Evolutionary conservation across 2,329 filamentous ascomycete genomes (phyloP), one percentile per base, ranked within the genome.

Genomic region (Trichophyton benhamiae): DNA sequence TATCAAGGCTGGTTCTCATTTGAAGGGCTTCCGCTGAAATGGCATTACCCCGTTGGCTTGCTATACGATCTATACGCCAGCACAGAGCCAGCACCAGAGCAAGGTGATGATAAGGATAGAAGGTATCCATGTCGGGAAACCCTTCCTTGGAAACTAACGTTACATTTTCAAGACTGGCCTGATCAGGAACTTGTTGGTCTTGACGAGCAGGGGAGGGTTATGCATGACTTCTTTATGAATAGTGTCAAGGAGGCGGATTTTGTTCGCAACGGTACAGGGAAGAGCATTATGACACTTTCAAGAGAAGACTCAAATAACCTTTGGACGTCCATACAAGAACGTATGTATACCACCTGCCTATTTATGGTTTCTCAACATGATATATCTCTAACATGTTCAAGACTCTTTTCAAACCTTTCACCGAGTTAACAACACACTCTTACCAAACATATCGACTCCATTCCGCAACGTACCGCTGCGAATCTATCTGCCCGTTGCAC

Each of bases 251-350:
- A 88, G 80, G 91, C 91, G 33, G 91, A 96, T 74, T 95, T 91
- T 67, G 79, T 95, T 58, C 84, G 91, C 59, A 92, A 94, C 67
- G 90, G 91, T 52, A 94, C 88, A 60, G 90, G 89, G 15, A 91
- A 92, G 71, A 87, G 88, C 63, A 91, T 95, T 69, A 95, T 96
- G 89, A 87, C 85, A 60, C 78, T 96, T 69, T 90, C 87, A 63
- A 91, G 91, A 72, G 85, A 88, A 53, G 86, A 95, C 72, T 94
- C 89, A 13, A 89, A 86, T 6, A 83, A 87, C 36, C 79, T 96
- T 38, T 96, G 91, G 90, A 82, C 86, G 66, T 82, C 88, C 8
- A 88, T 95, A 48, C 81, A 87, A 72, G 83, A 88, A 67, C 88
- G 83, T 87, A 75, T 64, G 80, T 73, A 41, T 52, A 22, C 4